Percentiles rank a stretch among this genome's conserved stretches.
Conservation (phyloP, 176 grass and related monocot genomes). For the Dendrocalamus sinicus region DNA sequence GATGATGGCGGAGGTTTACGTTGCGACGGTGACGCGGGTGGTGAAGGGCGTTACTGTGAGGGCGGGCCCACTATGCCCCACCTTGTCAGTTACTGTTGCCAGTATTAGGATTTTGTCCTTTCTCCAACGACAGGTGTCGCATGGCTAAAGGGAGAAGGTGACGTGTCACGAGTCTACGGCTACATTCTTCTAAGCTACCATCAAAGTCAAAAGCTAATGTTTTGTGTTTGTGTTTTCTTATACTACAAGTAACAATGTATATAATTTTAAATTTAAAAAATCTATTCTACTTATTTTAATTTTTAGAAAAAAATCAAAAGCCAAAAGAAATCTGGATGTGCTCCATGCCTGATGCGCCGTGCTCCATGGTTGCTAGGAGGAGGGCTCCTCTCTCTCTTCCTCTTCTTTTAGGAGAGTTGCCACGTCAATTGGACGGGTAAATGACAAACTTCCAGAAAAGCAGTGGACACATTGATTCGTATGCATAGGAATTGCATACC, state of each 20-base stretch:
- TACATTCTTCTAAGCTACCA: not conserved
- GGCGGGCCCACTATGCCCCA: too few species aligned
- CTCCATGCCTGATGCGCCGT: too few species aligned
- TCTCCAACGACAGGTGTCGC: not conserved
- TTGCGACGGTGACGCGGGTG: constrained; percentile 33
- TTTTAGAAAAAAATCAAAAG: too few species aligned
- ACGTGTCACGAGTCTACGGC: constrained; percentile 19
- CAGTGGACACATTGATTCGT: not conserved
- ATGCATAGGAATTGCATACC: too few species aligned
- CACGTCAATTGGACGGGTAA: not conserved
- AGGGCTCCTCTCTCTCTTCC: not conserved
- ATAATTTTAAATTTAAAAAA: too few species aligned
- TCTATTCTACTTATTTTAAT: too few species aligned
- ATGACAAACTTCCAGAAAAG: not conserved
- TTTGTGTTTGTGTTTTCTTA: too few species aligned
- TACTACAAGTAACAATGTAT: too few species aligned
- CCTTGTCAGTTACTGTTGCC: not conserved
- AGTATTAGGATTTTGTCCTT: not conserved
- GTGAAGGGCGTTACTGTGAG: not conserved
- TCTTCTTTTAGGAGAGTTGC: not conserved
- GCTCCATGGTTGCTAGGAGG: too few species aligned
- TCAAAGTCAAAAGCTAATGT: too few species aligned
- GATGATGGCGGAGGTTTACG: not conserved
- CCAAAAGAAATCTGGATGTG: too few species aligned
- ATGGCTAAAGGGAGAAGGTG: not conserved